Base-by-base conservation (phyloP, 2,329 filamentous ascomycete genomes). In the Cladosporium sp. region DNA sequence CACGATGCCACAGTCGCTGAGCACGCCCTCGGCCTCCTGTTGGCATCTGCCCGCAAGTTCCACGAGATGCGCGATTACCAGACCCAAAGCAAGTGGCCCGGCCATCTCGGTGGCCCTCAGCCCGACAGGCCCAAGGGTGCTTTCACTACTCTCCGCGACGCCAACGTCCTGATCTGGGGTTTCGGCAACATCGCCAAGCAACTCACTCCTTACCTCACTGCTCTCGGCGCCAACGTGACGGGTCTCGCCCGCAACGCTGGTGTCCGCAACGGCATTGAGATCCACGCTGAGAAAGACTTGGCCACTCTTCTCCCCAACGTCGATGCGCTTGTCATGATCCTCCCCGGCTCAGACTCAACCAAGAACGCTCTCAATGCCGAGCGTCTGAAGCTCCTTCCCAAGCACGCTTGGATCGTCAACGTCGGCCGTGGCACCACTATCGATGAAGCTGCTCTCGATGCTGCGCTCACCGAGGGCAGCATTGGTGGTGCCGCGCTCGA, bases 301-400 rank as follows among this genome's bases (percentile, higher is more conserved):
- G 60, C 77, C 4, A 73, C 80, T 61, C 70, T 86, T 32, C 75
- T 87, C 35, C 74, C 78, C 32, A 66, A 78, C 67, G 85, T 83
- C 0, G 84, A 87, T 64, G 84, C 83, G 0, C 75, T 87, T n/a
- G 83, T 87, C 64, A 86, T 87, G 84, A 86, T 86, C 61, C 74
- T 86, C 7, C 83, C 83, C 0, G 83, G 83, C 0, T 78, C 78
- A 35, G 80, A 79, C 8, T 74, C 76, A n/a, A 86, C 83, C 24
- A 73, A 72, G 35, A 72, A 86, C 64, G 82, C 75, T 1, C 75
- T 86, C 59, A 82, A 81, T 63, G 76, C 74, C 25, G 80, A 83
- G 69, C 70, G 81, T 7, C 67, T 86, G 44, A 73, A 71, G 61
- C 66, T 78, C 45, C 71, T 86, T 60, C 83, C 83, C 36, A 78